Percentiles rank a stretch among this genome's conserved stretches.
Evolutionary conservation across 2,329 filamentous ascomycete genomes (phyloP).

Genomic region (Xylariaceae sp.): DNA sequence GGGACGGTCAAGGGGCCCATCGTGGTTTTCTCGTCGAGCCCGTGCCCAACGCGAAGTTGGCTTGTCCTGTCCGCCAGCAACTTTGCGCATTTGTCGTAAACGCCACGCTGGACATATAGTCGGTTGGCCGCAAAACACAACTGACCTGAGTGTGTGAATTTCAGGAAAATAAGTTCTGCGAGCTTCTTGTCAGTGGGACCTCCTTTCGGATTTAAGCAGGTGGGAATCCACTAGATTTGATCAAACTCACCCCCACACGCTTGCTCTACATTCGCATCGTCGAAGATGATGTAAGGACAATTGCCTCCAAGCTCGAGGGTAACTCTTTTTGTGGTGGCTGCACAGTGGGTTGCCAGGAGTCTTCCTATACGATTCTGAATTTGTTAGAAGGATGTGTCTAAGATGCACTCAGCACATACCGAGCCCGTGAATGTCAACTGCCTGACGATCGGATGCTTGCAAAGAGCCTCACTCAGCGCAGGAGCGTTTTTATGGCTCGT

Average conservation of each 20-base stretch:
- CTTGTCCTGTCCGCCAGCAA: slow-evolving; percentile 48
- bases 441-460: slow-evolving; percentile 40
- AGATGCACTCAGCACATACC: slow-evolving; percentile 14
- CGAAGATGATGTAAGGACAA: slow-evolving; percentile 60
- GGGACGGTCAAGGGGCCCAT: slow-evolving; percentile 57
- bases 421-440: slow-evolving; percentile 73
- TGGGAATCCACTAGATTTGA: not conserved
- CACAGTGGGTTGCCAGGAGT: slow-evolving; percentile 58
- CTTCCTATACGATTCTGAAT: slow-evolving; percentile 60
- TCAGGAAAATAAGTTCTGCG: slow-evolving; percentile 32
- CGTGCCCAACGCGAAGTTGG: slow-evolving; percentile 57
- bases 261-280: slow-evolving; percentile 61
- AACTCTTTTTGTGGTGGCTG: slow-evolving; percentile 61
- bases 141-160: slow-evolving; percentile 53
- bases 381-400: slow-evolving; percentile 7
- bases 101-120: slow-evolving; percentile 57
- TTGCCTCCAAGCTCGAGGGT: slow-evolving; percentile 70
- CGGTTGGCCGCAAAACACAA: slow-evolving; percentile 62
- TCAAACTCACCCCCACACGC: slow-evolving; percentile 44
- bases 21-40: slow-evolving; percentile 47
- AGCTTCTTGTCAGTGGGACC: too few relatives aligned
- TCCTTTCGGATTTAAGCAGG: too few relatives aligned
- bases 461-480: slow-evolving; percentile 41
- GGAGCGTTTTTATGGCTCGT: slow-evolving; percentile 41
- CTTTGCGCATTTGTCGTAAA: slow-evolving; percentile 57